Conservation (phyloP, 2,329 filamentous ascomycete genomes). For the Epichloe baconii region DNA sequence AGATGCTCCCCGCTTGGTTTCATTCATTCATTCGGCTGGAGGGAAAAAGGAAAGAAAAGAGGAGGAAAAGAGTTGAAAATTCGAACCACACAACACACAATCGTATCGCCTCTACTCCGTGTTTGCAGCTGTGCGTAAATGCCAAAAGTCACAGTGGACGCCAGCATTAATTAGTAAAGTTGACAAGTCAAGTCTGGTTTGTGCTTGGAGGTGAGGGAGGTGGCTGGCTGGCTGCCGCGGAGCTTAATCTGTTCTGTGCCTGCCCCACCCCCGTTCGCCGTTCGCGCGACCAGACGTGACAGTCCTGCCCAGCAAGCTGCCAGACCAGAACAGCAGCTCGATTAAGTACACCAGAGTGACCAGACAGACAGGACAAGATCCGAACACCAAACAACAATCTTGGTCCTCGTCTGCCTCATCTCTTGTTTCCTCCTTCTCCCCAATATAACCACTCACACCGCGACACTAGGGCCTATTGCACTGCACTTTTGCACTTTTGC, state of each 20-base stretch:
- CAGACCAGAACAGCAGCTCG: not conserved
- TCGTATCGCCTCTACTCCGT: too few species aligned
- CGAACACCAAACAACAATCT: not conserved
- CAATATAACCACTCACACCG: not conserved
- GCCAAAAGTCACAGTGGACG: too few species aligned
- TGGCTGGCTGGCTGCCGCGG: not conserved
- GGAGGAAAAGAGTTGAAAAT: too few species aligned
- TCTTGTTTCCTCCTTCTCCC: not conserved
- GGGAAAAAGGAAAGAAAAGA: too few species aligned
- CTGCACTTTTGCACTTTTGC: not conserved
- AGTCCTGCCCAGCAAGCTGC: not conserved
- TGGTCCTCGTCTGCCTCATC: not conserved
- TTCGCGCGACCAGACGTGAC: conserved; percentile 1
- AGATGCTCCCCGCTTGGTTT: too few species aligned
- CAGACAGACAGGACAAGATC: not conserved
- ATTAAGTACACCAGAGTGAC: not conserved
- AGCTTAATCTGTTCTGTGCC: not conserved
- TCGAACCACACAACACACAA: too few species aligned
- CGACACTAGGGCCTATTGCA: not conserved
- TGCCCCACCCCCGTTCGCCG: not conserved
- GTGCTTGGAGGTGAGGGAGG: not conserved
- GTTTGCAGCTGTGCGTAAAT: too few species aligned
- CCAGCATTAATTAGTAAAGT: too few species aligned
- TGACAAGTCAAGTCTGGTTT: too few species aligned
- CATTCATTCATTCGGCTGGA: not conserved